A percentile compares a stretch with the other conserved stretches of the same genome.
These are phyloP conservation scores for Pleurotus salmoneostramineus DNA, from an alignment of 768 basidiomycete species.

Conservation along the genomic window DNA sequence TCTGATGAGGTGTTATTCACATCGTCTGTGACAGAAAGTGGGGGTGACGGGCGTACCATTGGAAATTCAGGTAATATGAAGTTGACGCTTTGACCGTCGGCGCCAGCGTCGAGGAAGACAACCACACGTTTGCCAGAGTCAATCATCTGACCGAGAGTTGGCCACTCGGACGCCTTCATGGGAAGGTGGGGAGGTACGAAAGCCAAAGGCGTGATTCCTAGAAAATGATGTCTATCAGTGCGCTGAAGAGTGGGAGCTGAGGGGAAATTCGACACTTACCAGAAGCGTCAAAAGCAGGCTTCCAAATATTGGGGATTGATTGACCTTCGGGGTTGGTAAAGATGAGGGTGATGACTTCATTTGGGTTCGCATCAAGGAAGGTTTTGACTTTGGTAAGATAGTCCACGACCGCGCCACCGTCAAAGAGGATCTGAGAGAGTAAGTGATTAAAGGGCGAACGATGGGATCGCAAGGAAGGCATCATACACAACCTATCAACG, in stretches of 20 bases:
- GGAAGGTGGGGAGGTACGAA: slow-evolving; percentile 49
- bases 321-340: slow-evolving; percentile 65
- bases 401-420: slow-evolving; percentile 45
- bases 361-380: slow-evolving; percentile 58
- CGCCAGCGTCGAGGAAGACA: slow-evolving; percentile 55
- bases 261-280: slow-evolving; percentile 25
- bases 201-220: slow-evolving; percentile 39
- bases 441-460: background rate
- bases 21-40: background rate
- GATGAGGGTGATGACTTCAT: slow-evolving; percentile 60
- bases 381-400: slow-evolving; percentile 51
- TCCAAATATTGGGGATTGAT: slow-evolving; percentile 44
- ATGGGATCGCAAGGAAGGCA: slow-evolving; percentile 2
- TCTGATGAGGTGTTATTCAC: slow-evolving; percentile 22
- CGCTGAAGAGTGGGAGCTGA: background rate
- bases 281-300: slow-evolving; percentile 46
- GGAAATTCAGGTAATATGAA: slow-evolving; percentile 56
- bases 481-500: slow-evolving; percentile 29
- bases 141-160: slow-evolving; percentile 60
- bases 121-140: slow-evolving; percentile 56
- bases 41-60: slow-evolving; percentile 31
- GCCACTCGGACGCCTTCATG: slow-evolving; percentile 49
- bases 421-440: slow-evolving; percentile 36
- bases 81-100: slow-evolving; percentile 33
- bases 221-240: background rate